phyloP scores from a whole-genome alignment of 805 yeast genomes.

The Candida insectorum region DNA sequence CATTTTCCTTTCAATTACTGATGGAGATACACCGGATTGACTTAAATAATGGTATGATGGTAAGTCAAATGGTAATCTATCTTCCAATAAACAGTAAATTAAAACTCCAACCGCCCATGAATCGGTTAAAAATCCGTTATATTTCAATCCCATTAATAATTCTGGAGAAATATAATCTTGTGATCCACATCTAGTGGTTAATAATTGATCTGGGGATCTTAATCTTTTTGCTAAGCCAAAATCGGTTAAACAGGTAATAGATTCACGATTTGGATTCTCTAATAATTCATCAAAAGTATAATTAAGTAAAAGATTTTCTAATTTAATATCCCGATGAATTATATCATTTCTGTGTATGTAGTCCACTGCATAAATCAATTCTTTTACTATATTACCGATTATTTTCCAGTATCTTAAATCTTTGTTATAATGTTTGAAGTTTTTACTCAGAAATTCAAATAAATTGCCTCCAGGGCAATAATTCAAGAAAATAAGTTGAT shows the following conservation, averaged over 20 bases:
- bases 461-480: constrained; percentile 85
- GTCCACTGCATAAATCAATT: constrained; percentile 63
- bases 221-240: constrained; percentile 82
- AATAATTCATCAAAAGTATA: constrained; percentile 22
- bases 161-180: constrained; percentile 98
- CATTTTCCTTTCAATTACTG: constrained; percentile 41
- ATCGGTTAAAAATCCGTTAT: constrained; percentile 89
- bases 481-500: constrained; percentile 58
- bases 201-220: constrained; percentile 54
- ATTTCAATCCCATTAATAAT: constrained; percentile 80
- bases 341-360: constrained; percentile 67
- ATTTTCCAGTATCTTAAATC: constrained; percentile 42
- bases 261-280: background rate
- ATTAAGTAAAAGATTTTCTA: constrained; percentile 73
- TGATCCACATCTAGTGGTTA: constrained; percentile 91
- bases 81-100: constrained; percentile 79
- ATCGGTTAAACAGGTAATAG: constrained; percentile 60
- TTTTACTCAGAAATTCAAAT: constrained; percentile 47
- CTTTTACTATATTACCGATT: constrained; percentile 63
- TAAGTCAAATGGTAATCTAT: constrained; percentile 87
- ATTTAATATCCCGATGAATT: constrained; percentile 88
- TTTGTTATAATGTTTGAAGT: constrained; percentile 37
- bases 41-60: constrained; percentile 51
- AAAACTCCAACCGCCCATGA: constrained; percentile 95
- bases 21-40: constrained; percentile 32